phyloP scores from a whole-genome alignment of 169 alveolate species.

The Theileria annulata region DNA sequence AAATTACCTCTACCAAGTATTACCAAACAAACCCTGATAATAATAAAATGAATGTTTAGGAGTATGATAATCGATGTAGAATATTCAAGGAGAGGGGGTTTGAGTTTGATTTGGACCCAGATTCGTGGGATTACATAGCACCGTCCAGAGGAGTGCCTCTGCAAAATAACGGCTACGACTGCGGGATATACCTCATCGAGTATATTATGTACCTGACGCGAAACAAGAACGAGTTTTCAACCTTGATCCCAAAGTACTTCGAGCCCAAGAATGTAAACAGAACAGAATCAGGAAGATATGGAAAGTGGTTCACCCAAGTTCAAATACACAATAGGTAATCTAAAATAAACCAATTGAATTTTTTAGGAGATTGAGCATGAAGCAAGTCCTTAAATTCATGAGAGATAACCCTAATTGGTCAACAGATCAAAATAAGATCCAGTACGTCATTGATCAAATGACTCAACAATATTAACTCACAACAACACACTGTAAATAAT shows the following conservation, averaged over 20 bases:
- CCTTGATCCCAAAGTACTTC: slow-evolving; percentile 25
- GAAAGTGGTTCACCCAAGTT: slow-evolving; percentile 37
- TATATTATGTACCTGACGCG: slow-evolving; percentile 57
- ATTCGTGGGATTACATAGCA: slow-evolving; percentile 21
- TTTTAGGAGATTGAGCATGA: slow-evolving; percentile 26
- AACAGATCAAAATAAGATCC: slow-evolving; percentile 10
- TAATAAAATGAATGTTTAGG: slow-evolving; percentile 15
- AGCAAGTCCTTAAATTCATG: slow-evolving; percentile 36
- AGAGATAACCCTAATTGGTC: slow-evolving; percentile 39
- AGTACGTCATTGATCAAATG: slow-evolving; percentile 24
- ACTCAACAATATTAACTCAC: slow-evolving; percentile 6
- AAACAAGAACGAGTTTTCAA: slow-evolving; percentile 36
- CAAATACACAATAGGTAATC: slow-evolving; percentile 29
- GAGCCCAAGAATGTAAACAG: background rate
- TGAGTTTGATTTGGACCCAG: slow-evolving; percentile 43
- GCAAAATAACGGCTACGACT: slow-evolving; percentile 68
- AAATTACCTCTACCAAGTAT: slow-evolving; percentile 34
- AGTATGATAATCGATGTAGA: slow-evolving; percentile 32
- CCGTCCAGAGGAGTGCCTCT: slow-evolving; percentile 34
- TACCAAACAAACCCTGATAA: too few relatives aligned
- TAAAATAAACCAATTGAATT: background rate
- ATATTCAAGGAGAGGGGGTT: slow-evolving; percentile 31
- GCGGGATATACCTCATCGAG: slow-evolving; percentile 68
- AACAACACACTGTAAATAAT: too few relatives aligned
- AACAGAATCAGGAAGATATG: background rate